These are phyloP conservation scores for Avena atlantica DNA, from an alignment of 176 grass and related monocot species.

Conservation along the genomic window DNA sequence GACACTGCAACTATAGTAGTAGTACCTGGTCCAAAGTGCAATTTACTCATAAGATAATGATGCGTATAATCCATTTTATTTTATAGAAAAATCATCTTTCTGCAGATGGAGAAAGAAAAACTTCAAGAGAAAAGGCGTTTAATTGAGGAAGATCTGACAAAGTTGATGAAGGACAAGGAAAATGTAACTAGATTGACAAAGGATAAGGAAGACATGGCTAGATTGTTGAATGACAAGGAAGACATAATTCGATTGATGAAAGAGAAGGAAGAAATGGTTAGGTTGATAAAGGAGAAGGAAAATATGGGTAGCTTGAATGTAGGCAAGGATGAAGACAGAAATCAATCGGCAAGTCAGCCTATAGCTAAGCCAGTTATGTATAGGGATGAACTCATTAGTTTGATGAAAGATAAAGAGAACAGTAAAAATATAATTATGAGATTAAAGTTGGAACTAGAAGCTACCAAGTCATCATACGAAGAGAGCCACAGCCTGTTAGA, in stretches of 20 bases:
- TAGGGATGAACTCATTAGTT: conserved; percentile 50
- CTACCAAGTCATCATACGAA: conserved; percentile 52
- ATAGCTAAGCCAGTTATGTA: conserved; percentile 43
- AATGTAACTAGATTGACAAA: conserved; percentile 50
- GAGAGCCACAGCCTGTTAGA: conserved; percentile 45
- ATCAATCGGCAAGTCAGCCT: conserved; percentile 24
- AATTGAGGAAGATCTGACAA: conserved; percentile 38
- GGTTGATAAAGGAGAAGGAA: conserved; percentile 71
- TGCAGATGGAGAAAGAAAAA: conserved; percentile 50
- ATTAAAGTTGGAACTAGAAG: conserved; percentile 50
- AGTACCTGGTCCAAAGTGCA: background rate
- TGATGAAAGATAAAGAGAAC: conserved; percentile 67
- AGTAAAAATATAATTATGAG: conserved; percentile 37
- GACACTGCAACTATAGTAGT: background rate
- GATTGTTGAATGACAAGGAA: conserved; percentile 65
- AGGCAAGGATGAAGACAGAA: conserved; percentile 41
- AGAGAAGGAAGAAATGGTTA: conserved; percentile 78
- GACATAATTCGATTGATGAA: conserved; percentile 81
- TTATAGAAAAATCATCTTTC: background rate
- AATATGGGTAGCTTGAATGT: conserved; percentile 43
- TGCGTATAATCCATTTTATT: background rate
- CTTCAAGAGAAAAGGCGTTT: conserved; percentile 37
- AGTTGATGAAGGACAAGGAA: conserved; percentile 52
- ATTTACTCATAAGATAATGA: background rate
- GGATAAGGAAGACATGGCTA: conserved; percentile 66